Conservation (phyloP, 1,139 yeast species). For the Protomyces inouyei region DNA sequence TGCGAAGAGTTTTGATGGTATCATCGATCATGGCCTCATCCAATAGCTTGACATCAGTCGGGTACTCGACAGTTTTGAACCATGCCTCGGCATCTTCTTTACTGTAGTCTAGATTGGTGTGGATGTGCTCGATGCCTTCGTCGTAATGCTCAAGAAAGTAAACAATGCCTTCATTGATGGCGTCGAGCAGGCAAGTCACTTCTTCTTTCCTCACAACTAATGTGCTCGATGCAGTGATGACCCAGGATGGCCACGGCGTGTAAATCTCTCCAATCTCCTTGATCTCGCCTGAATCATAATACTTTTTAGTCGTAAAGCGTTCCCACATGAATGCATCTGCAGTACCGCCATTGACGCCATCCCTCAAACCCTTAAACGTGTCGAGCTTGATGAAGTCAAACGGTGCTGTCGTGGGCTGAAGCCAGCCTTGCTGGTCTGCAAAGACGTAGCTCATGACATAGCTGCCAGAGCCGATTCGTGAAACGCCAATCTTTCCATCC, state of each 20-base stretch:
- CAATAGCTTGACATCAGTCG: constrained; percentile 47
- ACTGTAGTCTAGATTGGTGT: constrained; percentile 65
- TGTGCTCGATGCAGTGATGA: constrained; percentile 52
- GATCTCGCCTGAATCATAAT: constrained; percentile 73
- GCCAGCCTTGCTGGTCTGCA: constrained; percentile 54
- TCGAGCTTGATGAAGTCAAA: constrained; percentile 48
- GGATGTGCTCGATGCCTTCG: constrained; percentile 64
- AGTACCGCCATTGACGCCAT: constrained; percentile 60
- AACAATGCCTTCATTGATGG: constrained; percentile 61
- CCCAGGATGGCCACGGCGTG: constrained; percentile 98
- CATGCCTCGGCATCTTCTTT: constrained; percentile 72
- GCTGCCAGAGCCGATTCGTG: constrained; percentile 86
- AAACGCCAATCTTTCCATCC: constrained; percentile 68
- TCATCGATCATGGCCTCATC: constrained; percentile 53
- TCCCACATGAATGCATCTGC: constrained; percentile 97
- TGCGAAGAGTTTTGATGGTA: constrained; percentile 40
- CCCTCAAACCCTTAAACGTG: constrained; percentile 70
- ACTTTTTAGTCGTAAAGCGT: constrained; percentile 78
- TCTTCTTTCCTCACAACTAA: constrained; percentile 37
- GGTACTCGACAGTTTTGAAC: constrained; percentile 70
- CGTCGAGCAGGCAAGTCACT: constrained; percentile 45
- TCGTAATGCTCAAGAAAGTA: constrained; percentile 58
- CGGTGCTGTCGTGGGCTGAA: constrained; percentile 38
- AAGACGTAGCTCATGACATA: constrained; percentile 85
- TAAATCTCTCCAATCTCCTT: constrained; percentile 79